Evolutionary conservation across 441 rosid genomes (phyloP), one percentile per base, ranked within the genome.

Genomic region (Monsonia emarginata): DNA sequence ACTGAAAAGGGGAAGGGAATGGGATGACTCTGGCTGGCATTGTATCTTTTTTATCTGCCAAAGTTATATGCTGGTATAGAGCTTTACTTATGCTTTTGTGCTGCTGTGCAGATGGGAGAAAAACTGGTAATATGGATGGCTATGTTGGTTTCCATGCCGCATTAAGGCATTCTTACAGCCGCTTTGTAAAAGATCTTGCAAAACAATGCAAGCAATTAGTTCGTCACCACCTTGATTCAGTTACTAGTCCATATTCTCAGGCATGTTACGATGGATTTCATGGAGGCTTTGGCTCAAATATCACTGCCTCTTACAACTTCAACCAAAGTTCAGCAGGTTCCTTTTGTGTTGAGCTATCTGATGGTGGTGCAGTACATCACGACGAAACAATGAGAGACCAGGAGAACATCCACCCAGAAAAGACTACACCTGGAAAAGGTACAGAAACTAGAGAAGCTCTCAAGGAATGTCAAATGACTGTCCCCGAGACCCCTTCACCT

Each of bases 401-500:
- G 76, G 97, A 93, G 83, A 93, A 90, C 65, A 60, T 87, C 31
- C 89, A 91, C 54, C 97, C 95, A 21, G 90, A 87, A 69, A 85
- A 78, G 71, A 85, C 83, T 18, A 88, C 96, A 59, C 95, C 96
- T 22, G 96, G 93, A 26, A 93, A 93, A 82, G 82, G 76, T 62
- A 72, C 44, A 4, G 83, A 76, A 46, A 60, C 73, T 40, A 83
- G 79, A 80, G 87, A 77, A 75, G 84, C 83, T 72, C 81, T 79
- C 26, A 72, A 68, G 72, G 98, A 90, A 72, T 69, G 80, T 72
- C 89, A 78, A 64, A 78, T 93, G 84, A 90, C 96, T 61, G 85
- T 90, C 52, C 97, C 98, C 27, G 98, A 93, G 81, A 93, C 98
- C 2, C 98, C 98, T 63, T 93, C 98, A 68, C 98, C 97, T 25